Conservation (phyloP, 2,329 filamentous ascomycete species). For the Lojkania enalia region DNA sequence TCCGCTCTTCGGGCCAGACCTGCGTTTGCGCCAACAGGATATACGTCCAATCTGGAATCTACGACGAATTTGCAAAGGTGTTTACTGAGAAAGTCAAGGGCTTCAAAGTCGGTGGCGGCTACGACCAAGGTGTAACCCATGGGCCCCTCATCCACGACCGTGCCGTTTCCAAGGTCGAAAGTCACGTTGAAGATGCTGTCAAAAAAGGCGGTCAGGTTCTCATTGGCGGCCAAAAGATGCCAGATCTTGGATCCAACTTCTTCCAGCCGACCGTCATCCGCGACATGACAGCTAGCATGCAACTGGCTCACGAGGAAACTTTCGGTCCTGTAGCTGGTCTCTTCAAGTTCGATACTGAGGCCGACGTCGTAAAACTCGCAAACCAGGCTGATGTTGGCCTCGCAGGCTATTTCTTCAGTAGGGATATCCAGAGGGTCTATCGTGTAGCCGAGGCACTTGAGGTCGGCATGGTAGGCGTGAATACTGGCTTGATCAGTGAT, state of each 20-base stretch:
- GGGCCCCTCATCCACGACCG: slow-evolving; percentile 84
- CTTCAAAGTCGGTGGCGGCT: slow-evolving; percentile 78
- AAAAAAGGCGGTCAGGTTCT: slow-evolving; percentile 39
- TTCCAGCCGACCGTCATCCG: slow-evolving; percentile 88
- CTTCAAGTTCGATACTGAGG: slow-evolving; percentile 86
- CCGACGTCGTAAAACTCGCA: slow-evolving; percentile 81
- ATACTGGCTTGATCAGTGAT: slow-evolving; percentile 56
- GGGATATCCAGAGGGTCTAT: slow-evolving; percentile 61
- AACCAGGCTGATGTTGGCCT: slow-evolving; percentile 85
- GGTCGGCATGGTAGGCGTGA: slow-evolving; percentile 80
- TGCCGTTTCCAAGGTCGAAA: slow-evolving; percentile 54
- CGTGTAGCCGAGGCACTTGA: slow-evolving; percentile 69
- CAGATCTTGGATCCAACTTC: slow-evolving; percentile 80
- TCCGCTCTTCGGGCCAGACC: slow-evolving; percentile 92
- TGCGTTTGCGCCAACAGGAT: slow-evolving; percentile 82
- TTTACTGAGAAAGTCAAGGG: slow-evolving; percentile 72
- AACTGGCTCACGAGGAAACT: slow-evolving; percentile 83
- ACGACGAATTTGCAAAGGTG: slow-evolving; percentile 71
- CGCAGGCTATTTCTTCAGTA: slow-evolving; percentile 90
- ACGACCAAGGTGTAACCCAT: slow-evolving; percentile 71
- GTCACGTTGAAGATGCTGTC: slow-evolving; percentile 42
- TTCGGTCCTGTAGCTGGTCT: slow-evolving; percentile 92
- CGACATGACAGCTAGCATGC: slow-evolving; percentile 84
- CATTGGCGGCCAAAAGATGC: slow-evolving; percentile 65
- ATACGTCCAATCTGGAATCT: slow-evolving; percentile 76